Evolutionary conservation across 345 rosid species (phyloP), one percentile per base, ranked within the genome.

Genomic region (Lagerstroemia speciosa): DNA sequence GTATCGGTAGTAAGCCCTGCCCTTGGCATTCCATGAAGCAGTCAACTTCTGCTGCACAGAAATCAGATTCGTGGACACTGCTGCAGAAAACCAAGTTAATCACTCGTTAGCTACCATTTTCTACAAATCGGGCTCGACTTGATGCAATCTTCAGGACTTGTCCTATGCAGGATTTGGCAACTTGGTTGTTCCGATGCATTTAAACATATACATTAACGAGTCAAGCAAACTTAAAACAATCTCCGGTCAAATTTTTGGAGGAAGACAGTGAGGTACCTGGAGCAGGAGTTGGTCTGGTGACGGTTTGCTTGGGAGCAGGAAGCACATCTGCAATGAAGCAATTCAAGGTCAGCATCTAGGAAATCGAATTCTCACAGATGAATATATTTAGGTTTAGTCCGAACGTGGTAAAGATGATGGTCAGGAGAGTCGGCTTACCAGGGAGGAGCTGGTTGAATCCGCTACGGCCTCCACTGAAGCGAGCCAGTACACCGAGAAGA

Each of bases 391-490:
- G n/a, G n/a, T n/a, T n/a, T n/a, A n/a, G n/a, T n/a, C n/a, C n/a
- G n/a, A n/a, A n/a, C n/a, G n/a, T n/a, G n/a, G n/a, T n/a, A n/a
- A n/a, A n/a, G 31, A 26, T 14, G 0, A 0, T 20, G 41, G 67
- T 64, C 4, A 34, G 15, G 67, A 32, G 67, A 17, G 30, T 40
- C 10, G 0, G 31, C 37, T 53, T 85, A 90, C 98, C 96, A 72
- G 96, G 97, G 77, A 94, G 92, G 74, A 94, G 88, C 80, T 94
- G 99, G 76, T 89, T 87, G 36, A 82, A 88, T 2, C 87, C 84
- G 0, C 90, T 70, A 19, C 79, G 89, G 26, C 93, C 97, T 57
- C 85, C 86, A 64, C 74, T 70, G 9, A 94, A 79, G 17, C 99
- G 76, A 33, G 99, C 99, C 78, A 95, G 78, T 67, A 92, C 79